A percentile compares a stretch with the other conserved stretches of the same genome.
Conservation (phyloP, 305 asterid genomes). For the Fraxinus angustifolia region DNA sequence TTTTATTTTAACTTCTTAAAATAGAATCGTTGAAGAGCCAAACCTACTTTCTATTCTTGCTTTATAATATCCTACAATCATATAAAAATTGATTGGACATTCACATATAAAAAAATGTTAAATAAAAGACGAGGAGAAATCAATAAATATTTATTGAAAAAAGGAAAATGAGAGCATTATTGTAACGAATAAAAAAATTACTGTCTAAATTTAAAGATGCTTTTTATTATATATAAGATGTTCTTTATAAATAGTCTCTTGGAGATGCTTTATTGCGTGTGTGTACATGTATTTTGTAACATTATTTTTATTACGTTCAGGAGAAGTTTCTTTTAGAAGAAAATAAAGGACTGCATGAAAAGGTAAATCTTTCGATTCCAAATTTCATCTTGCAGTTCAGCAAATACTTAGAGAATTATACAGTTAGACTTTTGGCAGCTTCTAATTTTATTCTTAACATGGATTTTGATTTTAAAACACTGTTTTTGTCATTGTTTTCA, state of each 20-base stretch:
- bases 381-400: background rate
- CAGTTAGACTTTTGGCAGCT: background rate
- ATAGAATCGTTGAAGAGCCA: background rate
- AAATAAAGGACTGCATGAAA: constrained; percentile 39
- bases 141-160: background rate
- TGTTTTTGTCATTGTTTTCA: background rate
- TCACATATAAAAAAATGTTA: background rate
- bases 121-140: background rate
- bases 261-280: background rate
- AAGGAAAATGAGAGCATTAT: background rate
- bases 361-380: constrained; percentile 32
- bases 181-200: background rate
- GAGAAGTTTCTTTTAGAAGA: constrained; percentile 43
- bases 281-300: background rate
- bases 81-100: background rate
- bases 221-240: no score
- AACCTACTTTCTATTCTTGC: background rate
- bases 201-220: background rate
- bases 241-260: background rate
- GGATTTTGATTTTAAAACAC: background rate
- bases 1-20: background rate
- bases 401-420: background rate
- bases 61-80: background rate
- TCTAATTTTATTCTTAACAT: background rate
- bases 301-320: constrained; percentile 22